Evolutionary conservation across 306 rosid species (phyloP).

Genomic region (Glycine tomentella): DNA sequence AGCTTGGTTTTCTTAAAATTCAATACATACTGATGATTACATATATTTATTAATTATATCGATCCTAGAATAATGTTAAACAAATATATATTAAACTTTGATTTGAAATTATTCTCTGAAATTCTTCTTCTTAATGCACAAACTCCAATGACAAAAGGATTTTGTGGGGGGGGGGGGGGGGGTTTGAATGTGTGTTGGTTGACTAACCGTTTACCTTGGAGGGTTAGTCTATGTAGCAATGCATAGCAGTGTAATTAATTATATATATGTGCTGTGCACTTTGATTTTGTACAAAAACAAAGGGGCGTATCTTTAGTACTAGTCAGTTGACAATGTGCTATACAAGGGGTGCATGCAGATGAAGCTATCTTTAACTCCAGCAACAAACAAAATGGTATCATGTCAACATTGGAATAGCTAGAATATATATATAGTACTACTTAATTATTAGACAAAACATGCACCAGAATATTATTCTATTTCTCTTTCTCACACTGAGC

Average conservation of each 20-base stretch:
- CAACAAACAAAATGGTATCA: conserved; percentile 34
- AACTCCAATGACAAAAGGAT: no score
- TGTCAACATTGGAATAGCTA: conserved; percentile 5
- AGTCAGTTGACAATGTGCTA: conserved; percentile 10
- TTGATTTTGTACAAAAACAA: conserved; percentile 28
- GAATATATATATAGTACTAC: conserved; percentile 19
- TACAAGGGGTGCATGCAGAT: conserved; percentile 25
- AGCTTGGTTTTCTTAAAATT: no score
- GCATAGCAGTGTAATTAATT: not conserved
- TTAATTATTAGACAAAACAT: not conserved
- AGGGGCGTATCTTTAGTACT: conserved; percentile 19
- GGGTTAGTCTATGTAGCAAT: not conserved
- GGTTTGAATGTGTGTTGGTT: no score
- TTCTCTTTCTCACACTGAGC: not conserved
- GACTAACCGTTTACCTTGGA: not conserved
- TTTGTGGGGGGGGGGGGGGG: no score
- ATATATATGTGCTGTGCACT: not conserved
- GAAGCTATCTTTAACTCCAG: not conserved
- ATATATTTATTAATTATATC: not conserved
- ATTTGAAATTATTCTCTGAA: not conserved
- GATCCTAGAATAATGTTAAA: not conserved
- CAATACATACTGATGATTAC: not conserved
- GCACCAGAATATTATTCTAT: not conserved
- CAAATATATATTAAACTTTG: not conserved
- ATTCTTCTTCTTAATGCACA: not conserved